Percentiles rank a stretch among this genome's conserved stretches.
These are phyloP conservation scores for Salix suchowensis DNA, from an alignment of 345 rosid genomes.

Conservation along the genomic window DNA sequence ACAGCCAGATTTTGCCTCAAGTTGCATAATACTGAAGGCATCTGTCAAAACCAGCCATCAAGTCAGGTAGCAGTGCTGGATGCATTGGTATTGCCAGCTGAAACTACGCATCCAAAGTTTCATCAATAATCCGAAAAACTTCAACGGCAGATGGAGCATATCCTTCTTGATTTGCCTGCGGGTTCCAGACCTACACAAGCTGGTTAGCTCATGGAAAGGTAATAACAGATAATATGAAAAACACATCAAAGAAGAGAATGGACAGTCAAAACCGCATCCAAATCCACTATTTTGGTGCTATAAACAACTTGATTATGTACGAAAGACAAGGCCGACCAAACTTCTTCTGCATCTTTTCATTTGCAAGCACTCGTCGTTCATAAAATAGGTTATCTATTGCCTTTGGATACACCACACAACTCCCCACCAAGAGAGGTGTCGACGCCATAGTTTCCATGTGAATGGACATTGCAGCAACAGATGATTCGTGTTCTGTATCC, in stretches of 20 bases:
- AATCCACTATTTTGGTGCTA: no score
- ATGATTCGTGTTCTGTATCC: no score
- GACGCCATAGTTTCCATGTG: no score
- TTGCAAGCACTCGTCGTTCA: no score
- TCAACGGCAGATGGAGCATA: conserved; percentile 78
- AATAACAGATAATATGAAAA: conserved; percentile 1
- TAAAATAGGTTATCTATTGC: no score
- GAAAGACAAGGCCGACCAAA: no score
- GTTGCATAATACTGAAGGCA: conserved; percentile 79
- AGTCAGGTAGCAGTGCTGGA: conserved; percentile 81
- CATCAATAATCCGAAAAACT: conserved; percentile 71
- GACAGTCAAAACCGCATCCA: neutral
- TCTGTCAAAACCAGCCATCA: conserved; percentile 79
- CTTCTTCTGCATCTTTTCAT: no score
- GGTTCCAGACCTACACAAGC: conserved; percentile 62
- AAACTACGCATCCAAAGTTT: conserved; percentile 81
- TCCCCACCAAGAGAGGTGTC: no score
- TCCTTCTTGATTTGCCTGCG: conserved; percentile 62
- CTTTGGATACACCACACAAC: no score
- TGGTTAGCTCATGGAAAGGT: conserved; percentile 17
- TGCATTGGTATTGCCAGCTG: conserved; percentile 95
- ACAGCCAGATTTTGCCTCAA: conserved; percentile 84
- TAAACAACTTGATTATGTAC: no score
- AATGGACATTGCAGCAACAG: no score
- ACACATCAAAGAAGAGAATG: conserved; percentile 1